Evolutionary conservation across 176 grass and related monocot genomes (phyloP), one percentile per base, ranked within the genome.

Genomic region (Poa pratensis): DNA sequence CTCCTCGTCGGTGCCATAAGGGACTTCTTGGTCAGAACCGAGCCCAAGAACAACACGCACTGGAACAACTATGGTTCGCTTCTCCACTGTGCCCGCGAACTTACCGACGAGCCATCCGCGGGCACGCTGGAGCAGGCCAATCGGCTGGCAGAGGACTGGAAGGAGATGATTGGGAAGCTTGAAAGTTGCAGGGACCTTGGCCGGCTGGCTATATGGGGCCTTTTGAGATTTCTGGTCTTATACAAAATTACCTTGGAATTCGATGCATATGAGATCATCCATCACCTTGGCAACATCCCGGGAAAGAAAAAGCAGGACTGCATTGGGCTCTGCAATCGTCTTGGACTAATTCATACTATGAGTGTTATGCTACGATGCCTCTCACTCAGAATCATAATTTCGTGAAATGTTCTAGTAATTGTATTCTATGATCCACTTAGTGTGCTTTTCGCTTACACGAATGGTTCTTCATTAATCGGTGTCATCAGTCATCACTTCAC

Each of bases 161-260:
- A 83, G 86, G 86, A 88, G 63, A 88, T 78, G 86, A 37, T 78
- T 43, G 73, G 52, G 26, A 17, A 19, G 8, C 23, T 49, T 45
- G 34, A 59, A 49, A 20, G 16, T 6, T 5, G 78, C 78, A 30
- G 80, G 40, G 24, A 50, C 63, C 55, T 77, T 5, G 75, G 73
- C 52, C 80, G 80, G 28, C 57, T 88, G 42, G 80, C 80, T 12
- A n/a, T 82, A 83, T 88, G 86, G 86, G 86, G 51, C n/a, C 64
- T 88, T 40, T 5, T 83, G 63, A 39, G 35, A 12, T 88, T 88
- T 35, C 74, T 88, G 40, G 64, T 46, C 58, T 52, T 63, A 1
- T 88, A 78, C 64, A 63, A 22, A 40, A 72, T 88, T 52, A 22
- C 9, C 27, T 68, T 82, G 73, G 73, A 88, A 16, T 71, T 88